Percentiles rank a stretch among this genome's conserved stretches.
These are phyloP conservation scores for Vinca major DNA, from an alignment of 305 asterid species.

Conservation along the genomic window DNA sequence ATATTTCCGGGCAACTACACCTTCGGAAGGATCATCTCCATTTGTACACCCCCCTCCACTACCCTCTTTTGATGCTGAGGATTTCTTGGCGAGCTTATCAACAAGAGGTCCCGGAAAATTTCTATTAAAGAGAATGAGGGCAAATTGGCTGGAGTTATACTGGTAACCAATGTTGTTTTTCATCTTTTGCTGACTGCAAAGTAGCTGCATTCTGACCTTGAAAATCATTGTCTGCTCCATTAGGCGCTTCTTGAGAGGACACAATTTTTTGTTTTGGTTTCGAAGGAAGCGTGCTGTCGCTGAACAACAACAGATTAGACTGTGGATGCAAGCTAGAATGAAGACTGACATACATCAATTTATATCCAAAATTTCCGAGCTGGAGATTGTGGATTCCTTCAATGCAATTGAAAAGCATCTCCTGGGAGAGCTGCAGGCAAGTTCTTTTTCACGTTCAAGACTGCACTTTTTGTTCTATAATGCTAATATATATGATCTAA, in stretches of 20 bases:
- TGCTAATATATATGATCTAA: not conserved
- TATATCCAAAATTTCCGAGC: slow-evolving; percentile 61
- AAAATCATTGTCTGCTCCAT: slow-evolving; percentile 12
- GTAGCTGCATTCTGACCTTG: not conserved
- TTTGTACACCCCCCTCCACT: slow-evolving; percentile 84
- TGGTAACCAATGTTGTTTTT: slow-evolving; percentile 36
- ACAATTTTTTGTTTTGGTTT: slow-evolving; percentile 88
- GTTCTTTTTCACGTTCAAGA: slow-evolving; percentile 18
- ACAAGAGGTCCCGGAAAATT: slow-evolving; percentile 94
- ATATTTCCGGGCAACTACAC: slow-evolving; percentile 70
- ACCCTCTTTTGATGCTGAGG: slow-evolving; percentile 65
- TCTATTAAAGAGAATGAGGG: slow-evolving; percentile 71
- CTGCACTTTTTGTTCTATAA: not conserved
- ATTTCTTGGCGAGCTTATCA: slow-evolving; percentile 55
- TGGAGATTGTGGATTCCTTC: slow-evolving; percentile 78
- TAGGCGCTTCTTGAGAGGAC: slow-evolving; percentile 85
- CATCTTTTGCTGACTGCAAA: slow-evolving; percentile 2
- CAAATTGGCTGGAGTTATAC: slow-evolving; percentile 94
- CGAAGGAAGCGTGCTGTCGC: slow-evolving; percentile 84
- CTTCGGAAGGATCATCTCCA: slow-evolving; percentile 85
- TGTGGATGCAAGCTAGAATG: slow-evolving; percentile 88
- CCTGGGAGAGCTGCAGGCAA: slow-evolving; percentile 71
- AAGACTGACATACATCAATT: slow-evolving; percentile 56
- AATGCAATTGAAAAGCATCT: slow-evolving; percentile 81
- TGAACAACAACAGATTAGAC: slow-evolving; percentile 75